These are phyloP conservation scores for Bretschneidera sinensis DNA, from an alignment of 345 rosid species.

Conservation along the genomic window DNA sequence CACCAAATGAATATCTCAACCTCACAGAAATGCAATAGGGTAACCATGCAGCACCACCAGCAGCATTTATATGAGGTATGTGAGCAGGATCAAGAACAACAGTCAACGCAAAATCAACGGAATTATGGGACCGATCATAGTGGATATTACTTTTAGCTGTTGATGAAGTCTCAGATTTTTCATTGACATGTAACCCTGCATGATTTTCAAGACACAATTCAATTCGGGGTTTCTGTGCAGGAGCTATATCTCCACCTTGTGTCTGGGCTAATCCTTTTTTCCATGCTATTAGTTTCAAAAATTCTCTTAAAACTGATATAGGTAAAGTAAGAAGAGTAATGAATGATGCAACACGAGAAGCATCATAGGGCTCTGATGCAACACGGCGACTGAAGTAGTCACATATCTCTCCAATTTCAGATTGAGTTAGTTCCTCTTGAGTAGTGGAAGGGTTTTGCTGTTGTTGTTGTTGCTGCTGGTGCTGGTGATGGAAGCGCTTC, in stretches of 20 bases:
- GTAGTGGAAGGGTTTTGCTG: conserved; percentile 56
- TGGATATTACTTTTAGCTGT: conserved; percentile 84
- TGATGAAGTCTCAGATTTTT: conserved; percentile 38
- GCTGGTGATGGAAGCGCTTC: conserved; percentile 89
- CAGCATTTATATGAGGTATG: conserved; percentile 71
- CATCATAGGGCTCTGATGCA: conserved; percentile 97
- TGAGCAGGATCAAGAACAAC: conserved; percentile 93
- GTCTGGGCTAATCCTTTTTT: conserved; percentile 79
- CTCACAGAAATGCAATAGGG: conserved; percentile 92
- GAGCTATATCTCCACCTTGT: conserved; percentile 78
- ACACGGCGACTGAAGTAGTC: conserved; percentile 98
- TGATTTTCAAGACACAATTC: conserved; percentile 95
- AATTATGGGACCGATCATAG: conserved; percentile 72
- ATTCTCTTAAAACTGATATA: conserved; percentile 84
- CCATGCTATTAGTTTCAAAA: conserved; percentile 95
- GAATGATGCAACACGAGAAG: conserved; percentile 97
- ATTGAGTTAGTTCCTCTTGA: conserved; percentile 84
- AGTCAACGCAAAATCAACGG: conserved; percentile 81
- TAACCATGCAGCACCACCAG: conserved; percentile 99
- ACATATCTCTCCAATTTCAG: conserved; percentile 89
- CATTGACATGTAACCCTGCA: conserved; percentile 39
- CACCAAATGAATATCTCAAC: conserved; percentile 74
- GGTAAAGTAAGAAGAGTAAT: conserved; percentile 98
- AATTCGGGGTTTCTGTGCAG: conserved; percentile 85
- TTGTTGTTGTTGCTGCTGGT: conserved; percentile 82